These are phyloP conservation scores for Citrus unshiu DNA, from an alignment of 345 rosid genomes.

Conservation along the genomic window DNA sequence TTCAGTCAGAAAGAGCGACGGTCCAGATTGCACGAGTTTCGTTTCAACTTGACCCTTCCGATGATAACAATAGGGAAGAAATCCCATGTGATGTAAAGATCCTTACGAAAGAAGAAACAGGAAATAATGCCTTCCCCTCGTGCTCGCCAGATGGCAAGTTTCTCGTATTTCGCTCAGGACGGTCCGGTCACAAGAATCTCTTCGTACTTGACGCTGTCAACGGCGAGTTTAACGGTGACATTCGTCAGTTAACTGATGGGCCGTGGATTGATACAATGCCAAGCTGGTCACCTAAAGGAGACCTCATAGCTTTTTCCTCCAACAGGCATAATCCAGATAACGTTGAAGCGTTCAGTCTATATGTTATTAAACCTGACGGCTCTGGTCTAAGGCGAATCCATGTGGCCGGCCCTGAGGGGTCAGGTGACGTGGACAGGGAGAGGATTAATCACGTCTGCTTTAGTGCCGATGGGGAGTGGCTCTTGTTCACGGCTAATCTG, in stretches of 20 bases:
- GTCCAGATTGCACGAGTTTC: conserved; percentile 82
- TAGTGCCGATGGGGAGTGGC: conserved; percentile 66
- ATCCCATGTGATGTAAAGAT: conserved; percentile 57
- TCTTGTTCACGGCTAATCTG: conserved; percentile 60
- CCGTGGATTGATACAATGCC: conserved; percentile 93
- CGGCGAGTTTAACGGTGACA: conserved; percentile 53
- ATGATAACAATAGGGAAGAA: conserved; percentile 36
- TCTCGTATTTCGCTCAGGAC: conserved; percentile 76
- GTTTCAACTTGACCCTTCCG: conserved; percentile 42
- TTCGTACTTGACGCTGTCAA: conserved; percentile 54
- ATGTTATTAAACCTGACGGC: conserved; percentile 66
- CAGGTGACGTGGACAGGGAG: conserved; percentile 57
- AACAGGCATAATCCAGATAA: conserved; percentile 60
- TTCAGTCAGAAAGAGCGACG: conserved; percentile 35
- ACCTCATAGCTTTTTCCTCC: conserved; percentile 92
- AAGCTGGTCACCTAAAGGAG: conserved; percentile 71
- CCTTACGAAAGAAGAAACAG: conserved; percentile 62
- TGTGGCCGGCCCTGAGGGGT: conserved; percentile 52
- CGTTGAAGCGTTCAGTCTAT: conserved; percentile 42
- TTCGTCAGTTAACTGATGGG: conserved; percentile 64
- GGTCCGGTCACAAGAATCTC: conserved; percentile 70
- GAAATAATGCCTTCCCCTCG: conserved; percentile 84
- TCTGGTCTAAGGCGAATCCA: conserved; percentile 53
- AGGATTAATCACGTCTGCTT: conserved; percentile 82
- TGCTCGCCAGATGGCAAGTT: conserved; percentile 84